Percentiles rank a stretch among this genome's conserved stretches.
phyloP scores from a whole-genome alignment of 2,329 filamentous ascomycete genomes.

The Paradendryphiella salina region DNA sequence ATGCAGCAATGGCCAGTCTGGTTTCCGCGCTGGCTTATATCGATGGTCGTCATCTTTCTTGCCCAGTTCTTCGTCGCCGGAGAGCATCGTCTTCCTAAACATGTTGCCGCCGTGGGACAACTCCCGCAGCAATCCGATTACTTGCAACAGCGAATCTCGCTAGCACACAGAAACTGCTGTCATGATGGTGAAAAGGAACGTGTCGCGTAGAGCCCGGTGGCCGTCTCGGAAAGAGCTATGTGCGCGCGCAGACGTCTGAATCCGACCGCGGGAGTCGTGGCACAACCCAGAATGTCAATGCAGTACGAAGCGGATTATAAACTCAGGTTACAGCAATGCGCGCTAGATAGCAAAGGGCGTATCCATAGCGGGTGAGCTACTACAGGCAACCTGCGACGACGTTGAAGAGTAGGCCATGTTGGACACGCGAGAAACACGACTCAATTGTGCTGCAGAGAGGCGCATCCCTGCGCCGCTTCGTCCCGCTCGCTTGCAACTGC shows the following conservation, averaged over 20 bases:
- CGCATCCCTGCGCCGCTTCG: too few relatives aligned
- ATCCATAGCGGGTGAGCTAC: too few relatives aligned
- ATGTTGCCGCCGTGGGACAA: conserved; percentile 35
- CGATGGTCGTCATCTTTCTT: conserved; percentile 66
- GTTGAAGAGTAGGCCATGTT: too few relatives aligned
- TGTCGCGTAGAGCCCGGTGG: neutral
- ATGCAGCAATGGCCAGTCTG: conserved; percentile 27
- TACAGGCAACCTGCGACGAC: too few relatives aligned
- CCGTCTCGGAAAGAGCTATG: neutral
- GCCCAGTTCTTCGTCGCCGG: conserved; percentile 64
- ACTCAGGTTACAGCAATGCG: too few relatives aligned
- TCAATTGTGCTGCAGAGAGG: too few relatives aligned
- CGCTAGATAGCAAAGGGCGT: too few relatives aligned
- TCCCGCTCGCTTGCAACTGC: too few relatives aligned
- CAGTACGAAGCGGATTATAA: too few relatives aligned
- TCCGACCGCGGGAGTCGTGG: too few relatives aligned
- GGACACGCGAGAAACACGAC: too few relatives aligned
- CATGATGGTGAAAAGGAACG: conserved; percentile 25
- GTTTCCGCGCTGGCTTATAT: conserved; percentile 46
- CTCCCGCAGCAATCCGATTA: conserved; percentile 35
- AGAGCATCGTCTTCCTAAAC: conserved; percentile 50
- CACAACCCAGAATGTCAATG: too few relatives aligned
- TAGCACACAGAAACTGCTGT: conserved; percentile 32
- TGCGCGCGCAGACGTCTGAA: conserved; percentile 1
- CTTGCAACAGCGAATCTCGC: conserved; percentile 24